phyloP scores from a whole-genome alignment of 2,329 filamentous ascomycete species.

The Basipetospora chlamydospora region DNA sequence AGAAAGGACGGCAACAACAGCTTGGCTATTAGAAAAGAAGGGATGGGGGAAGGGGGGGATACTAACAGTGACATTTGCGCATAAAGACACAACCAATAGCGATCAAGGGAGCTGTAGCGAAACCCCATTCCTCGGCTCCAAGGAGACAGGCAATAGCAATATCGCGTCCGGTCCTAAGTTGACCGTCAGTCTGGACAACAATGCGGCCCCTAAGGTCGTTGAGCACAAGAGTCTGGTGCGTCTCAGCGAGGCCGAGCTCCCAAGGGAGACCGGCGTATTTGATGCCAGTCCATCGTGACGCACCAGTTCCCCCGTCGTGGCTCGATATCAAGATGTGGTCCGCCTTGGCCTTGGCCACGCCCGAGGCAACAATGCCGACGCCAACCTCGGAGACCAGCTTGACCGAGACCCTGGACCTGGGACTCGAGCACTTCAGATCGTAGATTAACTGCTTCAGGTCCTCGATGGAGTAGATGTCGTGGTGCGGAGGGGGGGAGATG shows the following conservation, averaged over 20 bases:
- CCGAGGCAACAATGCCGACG: constrained; percentile 92
- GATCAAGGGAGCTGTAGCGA: constrained; percentile 86
- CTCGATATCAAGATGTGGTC: constrained; percentile 95
- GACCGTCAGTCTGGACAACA: constrained; percentile 90
- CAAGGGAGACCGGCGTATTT: constrained; percentile 95
- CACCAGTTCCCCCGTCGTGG: constrained; percentile 92
- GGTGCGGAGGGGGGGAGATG: constrained; percentile 89
- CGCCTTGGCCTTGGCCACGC: constrained; percentile 93
- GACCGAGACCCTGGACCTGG: constrained; percentile 80
- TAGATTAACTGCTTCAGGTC: constrained; percentile 97
- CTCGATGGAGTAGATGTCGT: constrained; percentile 98
- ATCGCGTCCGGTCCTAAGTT: constrained; percentile 82
- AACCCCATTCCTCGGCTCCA: constrained; percentile 96
- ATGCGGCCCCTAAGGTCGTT: constrained; percentile 94
- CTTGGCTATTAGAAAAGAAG: neutral
- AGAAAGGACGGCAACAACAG: too few relatives aligned
- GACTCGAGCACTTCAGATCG: constrained; percentile 92
- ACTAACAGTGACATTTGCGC: constrained; percentile 49
- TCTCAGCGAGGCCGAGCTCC: constrained; percentile 93
- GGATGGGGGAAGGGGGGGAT: neutral
- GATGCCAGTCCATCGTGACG: constrained; percentile 95
- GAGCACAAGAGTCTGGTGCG: constrained; percentile 87
- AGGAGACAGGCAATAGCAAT: constrained; percentile 88
- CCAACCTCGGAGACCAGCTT: constrained; percentile 97
- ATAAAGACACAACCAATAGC: constrained; percentile 97